Evolutionary conservation across 2,329 filamentous ascomycete species (phyloP).

Genomic region (Macrophomina phaseolina): DNA sequence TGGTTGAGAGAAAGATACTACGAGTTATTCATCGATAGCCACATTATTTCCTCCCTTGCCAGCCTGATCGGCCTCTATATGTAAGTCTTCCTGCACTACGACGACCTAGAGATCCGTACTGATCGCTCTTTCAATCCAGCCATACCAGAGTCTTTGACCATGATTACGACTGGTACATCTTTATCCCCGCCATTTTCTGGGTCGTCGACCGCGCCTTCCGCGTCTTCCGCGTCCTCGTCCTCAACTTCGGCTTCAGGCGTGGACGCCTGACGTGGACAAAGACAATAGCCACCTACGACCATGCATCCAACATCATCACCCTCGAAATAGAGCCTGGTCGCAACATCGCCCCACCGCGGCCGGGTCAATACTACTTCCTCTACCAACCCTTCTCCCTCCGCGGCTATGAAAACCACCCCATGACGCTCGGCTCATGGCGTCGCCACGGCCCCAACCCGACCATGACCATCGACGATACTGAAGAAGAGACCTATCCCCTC

Average conservation of each 20-base stretch:
- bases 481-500: neutral
- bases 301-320: slow-evolving; percentile 52
- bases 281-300: slow-evolving; percentile 51
- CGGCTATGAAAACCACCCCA: slow-evolving; percentile 60
- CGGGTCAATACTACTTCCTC: slow-evolving; percentile 59
- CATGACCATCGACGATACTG: neutral
- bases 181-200: slow-evolving; percentile 59
- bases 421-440: slow-evolving; percentile 48
- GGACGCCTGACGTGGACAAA: slow-evolving; percentile 38
- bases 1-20: slow-evolving; percentile 60
- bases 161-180: slow-evolving; percentile 58
- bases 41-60: slow-evolving; percentile 50
- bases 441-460: neutral
- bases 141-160: slow-evolving; percentile 47
- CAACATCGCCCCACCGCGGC: slow-evolving; percentile 41
- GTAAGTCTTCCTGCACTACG: slow-evolving; percentile 43
- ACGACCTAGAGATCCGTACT: slow-evolving; percentile 29
- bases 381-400: slow-evolving; percentile 53
- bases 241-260: slow-evolving; percentile 48
- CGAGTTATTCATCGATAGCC: slow-evolving; percentile 48
- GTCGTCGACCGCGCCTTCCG: slow-evolving; percentile 56
- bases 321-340: slow-evolving; percentile 51
- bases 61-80: slow-evolving; percentile 59
- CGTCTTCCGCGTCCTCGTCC: slow-evolving; percentile 50
- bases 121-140: slow-evolving; percentile 56